Conservation (phyloP, 768 basidiomycete genomes). For the Lentinula aciculospora region DNA sequence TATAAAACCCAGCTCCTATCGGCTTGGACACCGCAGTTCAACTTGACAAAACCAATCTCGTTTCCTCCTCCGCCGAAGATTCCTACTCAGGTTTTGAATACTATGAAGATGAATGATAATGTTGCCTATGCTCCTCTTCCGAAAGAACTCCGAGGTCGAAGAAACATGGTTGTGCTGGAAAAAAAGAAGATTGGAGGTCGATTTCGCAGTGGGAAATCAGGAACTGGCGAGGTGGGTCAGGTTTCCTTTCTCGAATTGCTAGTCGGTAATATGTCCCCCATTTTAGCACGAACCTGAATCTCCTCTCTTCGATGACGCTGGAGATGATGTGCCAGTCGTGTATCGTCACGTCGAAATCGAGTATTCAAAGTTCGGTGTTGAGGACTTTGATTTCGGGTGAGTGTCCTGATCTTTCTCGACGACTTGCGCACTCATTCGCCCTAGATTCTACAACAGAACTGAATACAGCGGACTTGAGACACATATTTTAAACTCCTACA, state of each 20-base stretch:
- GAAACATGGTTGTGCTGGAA: slow-evolving; percentile 64
- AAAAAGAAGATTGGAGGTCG: slow-evolving; percentile 56
- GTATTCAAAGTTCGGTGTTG: slow-evolving; percentile 97
- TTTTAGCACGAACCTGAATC: slow-evolving; percentile 47
- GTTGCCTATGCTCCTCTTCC: slow-evolving; percentile 88
- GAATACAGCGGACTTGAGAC: slow-evolving; percentile 90
- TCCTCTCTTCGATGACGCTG: slow-evolving; percentile 44
- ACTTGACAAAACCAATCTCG: slow-evolving; percentile 20
- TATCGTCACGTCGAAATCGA: slow-evolving; percentile 96
- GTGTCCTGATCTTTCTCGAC: slow-evolving; percentile 14
- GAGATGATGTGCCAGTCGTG: slow-evolving; percentile 64
- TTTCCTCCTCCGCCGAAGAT: slow-evolving; percentile 75
- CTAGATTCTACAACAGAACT: slow-evolving; percentile 91
- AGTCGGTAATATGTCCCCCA: not conserved
- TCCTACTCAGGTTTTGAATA: slow-evolving; percentile 67
- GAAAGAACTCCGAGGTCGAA: slow-evolving; percentile 74
- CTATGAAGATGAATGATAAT: slow-evolving; percentile 85
- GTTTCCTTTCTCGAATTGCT: not conserved
- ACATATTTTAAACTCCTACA: slow-evolving; percentile 96
- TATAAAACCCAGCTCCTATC: slow-evolving; percentile 76
- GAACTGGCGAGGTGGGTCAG: slow-evolving; percentile 37
- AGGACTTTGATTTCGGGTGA: slow-evolving; percentile 97
- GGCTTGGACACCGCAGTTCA: slow-evolving; percentile 47
- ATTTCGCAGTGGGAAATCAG: slow-evolving; percentile 79
- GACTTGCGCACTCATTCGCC: not conserved